Evolutionary conservation across 805 yeast species (phyloP), one percentile per base, ranked within the genome.

Genomic region (Metschnikowia santaceciliae): DNA sequence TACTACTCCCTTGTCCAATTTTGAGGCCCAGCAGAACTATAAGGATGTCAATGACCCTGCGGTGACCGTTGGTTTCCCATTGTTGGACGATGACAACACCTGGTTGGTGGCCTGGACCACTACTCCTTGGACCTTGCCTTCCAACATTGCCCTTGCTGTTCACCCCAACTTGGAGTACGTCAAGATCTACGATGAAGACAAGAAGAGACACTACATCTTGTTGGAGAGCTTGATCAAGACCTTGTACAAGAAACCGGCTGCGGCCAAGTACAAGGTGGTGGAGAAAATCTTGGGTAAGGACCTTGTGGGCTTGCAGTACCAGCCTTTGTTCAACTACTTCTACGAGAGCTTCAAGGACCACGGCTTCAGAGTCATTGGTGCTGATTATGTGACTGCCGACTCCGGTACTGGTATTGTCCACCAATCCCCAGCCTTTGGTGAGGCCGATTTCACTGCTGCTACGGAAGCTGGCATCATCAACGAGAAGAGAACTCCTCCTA

Each of bases 321-420:
- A 74, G 54, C 99, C 99, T 41, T 74, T 88, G 54, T 95, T 86
- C 69, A 81, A 83, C 63, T 94, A 81, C 75, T 94, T 90, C 65
- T 76, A 79, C 59, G 90, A 89, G 35, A 71, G 79, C 54, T 92
- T 82, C 75, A 77, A 82, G 65, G 91, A 83, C 43, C 74, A 81
- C 53, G 98, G 87, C 11, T 94, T 89, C 79, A 80, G 79, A 64
- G 96, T 94, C 60, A 82, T 89, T 61, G 74, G 78, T 53, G 97
- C 84, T 52, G 86, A 80, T 61, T 94, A 88, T 64, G 99, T 94
- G 62, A 82, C 96, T 45, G 83, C 78, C 57, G 99, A 94, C 59
- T 86, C 96, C 42, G 99, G 99, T 90, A 88, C 99, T 50, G 99
- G 99, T 84, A 83, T 94, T 66, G 99, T 94, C 55, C 99, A 94